Base-by-base conservation (phyloP, 176 grass and related monocot species). In the Cenchrus purpureus region DNA sequence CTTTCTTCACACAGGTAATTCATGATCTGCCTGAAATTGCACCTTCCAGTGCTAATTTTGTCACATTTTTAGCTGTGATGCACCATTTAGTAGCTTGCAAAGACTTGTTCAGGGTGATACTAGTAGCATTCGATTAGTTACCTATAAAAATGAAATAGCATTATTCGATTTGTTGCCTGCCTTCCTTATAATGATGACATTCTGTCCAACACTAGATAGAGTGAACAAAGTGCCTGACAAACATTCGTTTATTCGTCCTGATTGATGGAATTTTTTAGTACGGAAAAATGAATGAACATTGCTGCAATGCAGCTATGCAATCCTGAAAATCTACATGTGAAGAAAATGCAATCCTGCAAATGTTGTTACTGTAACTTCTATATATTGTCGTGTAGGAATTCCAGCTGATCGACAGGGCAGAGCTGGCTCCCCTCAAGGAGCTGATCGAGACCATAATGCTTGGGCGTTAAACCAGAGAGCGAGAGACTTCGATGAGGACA, bases 381-480 rank as follows among this genome's bases (percentile, higher is more conserved):
- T 79, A 40, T 40, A 40, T 73, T 74, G 42, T 11, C 68, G n/a
- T 80, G 45, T 85, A 98, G 97, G 93, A 96, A 86, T 99, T 99
- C 76, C 50, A 59, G 3, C 73, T 99, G 50, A 94, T 99, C 7
- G 91, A 99, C 65, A 92, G 77, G 67, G 48, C 58, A 60, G 97
- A 99, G 71, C 82, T 99, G 65, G 90, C 90, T 67, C 93, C 97
- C 64, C 97, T 99, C 9, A 83, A 72, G 12, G 91, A 99, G 34
- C 52, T 99, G 49, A 74, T 96, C 17, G 93, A 96, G 16, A 77
- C 93, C 28, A 94, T 98, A 77, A 68, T 79, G 16, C 53, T 65
- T 78, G 62, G 74, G 71, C 63, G 62, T 65, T 91, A 55, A 89
- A 51, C 25, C 16, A 29, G 51, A 31, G 25, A 62, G 57, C 1